Evolutionary conservation across 1,139 yeast species (phyloP), one percentile per base, ranked within the genome.

Genomic region (Diutina mesorugosa): DNA sequence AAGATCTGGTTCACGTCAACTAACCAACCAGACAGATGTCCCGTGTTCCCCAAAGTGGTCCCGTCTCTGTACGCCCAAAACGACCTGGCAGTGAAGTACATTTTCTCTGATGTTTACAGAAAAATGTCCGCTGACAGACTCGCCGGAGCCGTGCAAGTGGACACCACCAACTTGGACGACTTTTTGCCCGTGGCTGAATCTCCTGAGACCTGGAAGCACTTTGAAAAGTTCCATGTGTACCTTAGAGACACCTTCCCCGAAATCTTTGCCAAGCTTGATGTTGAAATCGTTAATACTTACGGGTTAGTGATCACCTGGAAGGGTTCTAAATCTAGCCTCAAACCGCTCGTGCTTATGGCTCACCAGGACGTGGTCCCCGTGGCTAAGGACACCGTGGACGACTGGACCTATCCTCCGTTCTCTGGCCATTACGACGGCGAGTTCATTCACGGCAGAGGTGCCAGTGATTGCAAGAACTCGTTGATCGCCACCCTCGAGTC

Each of bases 311-410:
- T 76, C 65, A 78, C 84, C 32, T 85, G 89, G 85, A 70, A 80
- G 61, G 95, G 95, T 28, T 65, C 79, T 0, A 70, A 83, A 58
- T 53, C 67, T 5, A 59, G 64, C 2, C 71, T 84, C 63, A 83
- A 85, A 66, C 96, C 96, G 6, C 61, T 84, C 14, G 66, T 88
- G 67, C 71, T 87, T 51, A 78, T 84, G 69, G 90, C 93, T 3
- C 96, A 89, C 67, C 89, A 84, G 66, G 96, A 88, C 65, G 88
- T 85, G 4, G 96, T 89, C 14, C 96, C 96, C 0, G 87, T 87
- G n/a, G 84, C 83, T 63, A 67, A 70, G 35, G 83, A 74, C 28
- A 79, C 89, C 14, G 66, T 77, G 51, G 73, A 67, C 47, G 72
- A 77, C 55, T 88, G 96, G 96, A 75, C 72, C 2, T 77, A 81